Percentiles rank a stretch among this genome's conserved stretches.
phyloP scores from a whole-genome alignment of 768 basidiomycete species.

The Mycena kentingensis region DNA sequence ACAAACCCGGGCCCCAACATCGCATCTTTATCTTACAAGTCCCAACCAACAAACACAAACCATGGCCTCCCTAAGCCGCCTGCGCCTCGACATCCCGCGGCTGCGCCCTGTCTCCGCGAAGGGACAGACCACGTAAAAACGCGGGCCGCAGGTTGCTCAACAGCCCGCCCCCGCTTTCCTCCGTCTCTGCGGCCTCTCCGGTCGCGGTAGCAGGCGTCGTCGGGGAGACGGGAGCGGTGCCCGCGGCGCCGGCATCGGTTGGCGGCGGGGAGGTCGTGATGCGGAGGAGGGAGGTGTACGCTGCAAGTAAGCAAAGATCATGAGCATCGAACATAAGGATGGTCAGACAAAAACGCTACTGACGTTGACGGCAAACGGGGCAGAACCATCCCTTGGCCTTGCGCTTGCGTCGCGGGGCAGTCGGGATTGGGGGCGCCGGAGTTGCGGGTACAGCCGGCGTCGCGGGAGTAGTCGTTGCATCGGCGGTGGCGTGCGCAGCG shows the following conservation, averaged over 20 bases:
- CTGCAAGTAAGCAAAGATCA: constrained; percentile 43
- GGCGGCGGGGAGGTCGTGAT: constrained; percentile 72
- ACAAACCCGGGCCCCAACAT: too few relatives aligned
- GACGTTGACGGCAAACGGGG: constrained; percentile 93
- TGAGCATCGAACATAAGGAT: background rate
- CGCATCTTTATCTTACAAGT: too few relatives aligned
- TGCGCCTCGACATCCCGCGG: constrained; percentile 21
- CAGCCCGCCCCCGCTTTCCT: constrained; percentile 19
- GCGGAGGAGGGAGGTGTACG: constrained; percentile 85
- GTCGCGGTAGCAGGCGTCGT: constrained; percentile 22
- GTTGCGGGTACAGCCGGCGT: constrained; percentile 22
- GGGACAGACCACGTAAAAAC: constrained; percentile 33
- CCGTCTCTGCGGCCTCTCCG: constrained; percentile 7
- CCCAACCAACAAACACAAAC: too few relatives aligned
- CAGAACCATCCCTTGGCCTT: constrained; percentile 98
- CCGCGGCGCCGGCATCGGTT: constrained; percentile 25
- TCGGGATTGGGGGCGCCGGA: constrained; percentile 16
- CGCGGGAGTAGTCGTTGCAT: constrained; percentile 29
- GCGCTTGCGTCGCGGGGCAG: constrained; percentile 71
- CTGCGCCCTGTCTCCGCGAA: constrained; percentile 7
- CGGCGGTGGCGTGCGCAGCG: constrained; percentile 28
- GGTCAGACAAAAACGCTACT: constrained; percentile 34
- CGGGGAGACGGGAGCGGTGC: constrained; percentile 6
- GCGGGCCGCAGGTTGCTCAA: constrained; percentile 30
- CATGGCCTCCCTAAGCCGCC: too few relatives aligned